phyloP scores from a whole-genome alignment of 1,139 yeast species.

The Saccharomyces pastorianus region DNA sequence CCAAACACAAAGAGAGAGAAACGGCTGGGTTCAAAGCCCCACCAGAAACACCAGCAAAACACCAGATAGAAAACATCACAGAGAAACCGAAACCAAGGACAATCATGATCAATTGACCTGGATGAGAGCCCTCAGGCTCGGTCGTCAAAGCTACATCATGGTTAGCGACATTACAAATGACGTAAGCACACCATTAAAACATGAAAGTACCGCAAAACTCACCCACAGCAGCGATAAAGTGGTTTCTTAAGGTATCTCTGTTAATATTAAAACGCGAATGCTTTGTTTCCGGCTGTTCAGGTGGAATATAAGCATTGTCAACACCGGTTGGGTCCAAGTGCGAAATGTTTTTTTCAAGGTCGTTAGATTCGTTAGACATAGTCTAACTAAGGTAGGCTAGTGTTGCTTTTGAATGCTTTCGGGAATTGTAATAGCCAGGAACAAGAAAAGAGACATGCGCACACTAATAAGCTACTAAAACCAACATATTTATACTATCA shows the following conservation, averaged over 20 bases:
- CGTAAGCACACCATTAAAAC: constrained; percentile 71
- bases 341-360: background rate
- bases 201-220: constrained; percentile 81
- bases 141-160: constrained; percentile 43
- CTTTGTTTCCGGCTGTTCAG: background rate
- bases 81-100: constrained; percentile 81
- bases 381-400: background rate
- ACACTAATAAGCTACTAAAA: background rate
- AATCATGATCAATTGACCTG: constrained; percentile 65
- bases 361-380: background rate
- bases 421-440: background rate
- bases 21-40: constrained; percentile 89
- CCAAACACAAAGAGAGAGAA: constrained; percentile 58
- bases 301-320: background rate
- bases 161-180: constrained; percentile 79
- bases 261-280: constrained; percentile 3
- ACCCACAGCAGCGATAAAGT: constrained; percentile 44
- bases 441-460: background rate
- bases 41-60: constrained; percentile 70
- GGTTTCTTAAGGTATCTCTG: constrained; percentile 39
- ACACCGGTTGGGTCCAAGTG: background rate
- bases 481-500: background rate
- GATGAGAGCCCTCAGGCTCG: constrained; percentile 42
- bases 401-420: background rate
- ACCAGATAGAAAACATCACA: constrained; percentile 64